Base-by-base conservation (phyloP, 2,329 filamentous ascomycete species). In the Cladosporium cucumerinum region DNA sequence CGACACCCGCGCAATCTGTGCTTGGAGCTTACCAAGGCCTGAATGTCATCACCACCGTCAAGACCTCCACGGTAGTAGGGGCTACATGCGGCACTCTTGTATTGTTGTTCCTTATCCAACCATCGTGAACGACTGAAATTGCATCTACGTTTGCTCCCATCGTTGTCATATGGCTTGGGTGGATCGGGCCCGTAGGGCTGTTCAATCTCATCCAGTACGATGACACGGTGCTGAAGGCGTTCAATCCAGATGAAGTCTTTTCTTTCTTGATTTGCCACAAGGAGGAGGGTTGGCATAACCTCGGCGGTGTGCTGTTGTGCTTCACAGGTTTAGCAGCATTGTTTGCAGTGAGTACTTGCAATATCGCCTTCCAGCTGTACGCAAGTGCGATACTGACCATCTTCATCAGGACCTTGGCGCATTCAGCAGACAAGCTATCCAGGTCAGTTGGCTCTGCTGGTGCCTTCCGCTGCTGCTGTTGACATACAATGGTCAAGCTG, bases 261-360 rank as follows among this genome's bases (percentile, higher is more conserved):
- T 73, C 80, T 3, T 91, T 87, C 72, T 81, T 91, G 46, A 75
- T 84, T 23, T 81, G 85, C 16, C 86, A 89, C 70, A 81, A 82
- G 61, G 80, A 83, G 3, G 79, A 84, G 5, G 88, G 86, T 0
- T 91, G 88, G 88, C 81, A 80, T 65, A 85, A 83, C 65, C 80
- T 91, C 1, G 88, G 72, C 30, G 90, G 90, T 5, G 85, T 93
- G 23, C 76, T 93, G 2, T 83, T 93, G 11, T 85, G 87, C 2
- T 93, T 93, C 71, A 93, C 90, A 1, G 90, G 88, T 51, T 88
- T 91, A n/a, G 90, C 93, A 74, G 89, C 90, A 1, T 80, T 93
- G 0, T 93, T 92, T 72, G 90, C 90, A 3, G 55, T 58, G 25
- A 39, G 55, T 58, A 16, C 7, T 12, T 28, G 5, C 21, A 5